Evolutionary conservation across 2,329 filamentous ascomycete species (phyloP), one percentile per base, ranked within the genome.

Genomic region (Pestalotiopsis sp.): DNA sequence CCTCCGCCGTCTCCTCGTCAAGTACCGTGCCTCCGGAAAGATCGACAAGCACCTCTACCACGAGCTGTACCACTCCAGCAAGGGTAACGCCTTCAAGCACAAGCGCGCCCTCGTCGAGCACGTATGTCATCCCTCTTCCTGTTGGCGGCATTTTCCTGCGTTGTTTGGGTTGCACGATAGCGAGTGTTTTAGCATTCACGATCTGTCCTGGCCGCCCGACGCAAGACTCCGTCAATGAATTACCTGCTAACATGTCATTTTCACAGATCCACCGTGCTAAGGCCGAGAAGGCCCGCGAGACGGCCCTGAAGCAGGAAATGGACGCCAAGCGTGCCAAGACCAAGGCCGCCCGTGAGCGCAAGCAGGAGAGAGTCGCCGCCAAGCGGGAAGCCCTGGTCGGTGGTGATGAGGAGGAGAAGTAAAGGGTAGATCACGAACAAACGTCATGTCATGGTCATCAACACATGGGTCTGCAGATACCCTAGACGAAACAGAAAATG

Each of bases 51-150:
- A 99, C 90, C 94, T 99, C 72, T 99, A 99, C 91, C 96, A 99
- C 91, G 94, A 98, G 89, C 94, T 99, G 77, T 99, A 99, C 91
- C 96, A 98, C 86, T 89, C 97, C 83, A 96, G 93, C 92, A 99
- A 99, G 94, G 97, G 96, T 97, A 99, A 99, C 92, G 95, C 96
- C 84, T 99, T 99, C 93, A 99, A 99, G 94, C 96, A 99, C 94
- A 99, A 98, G 94, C 92, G 96, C 87, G 96, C 94, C 81, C 92
- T 99, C 80, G 94, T 99, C 83, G 96, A 99, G 91, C 96, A 99
- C 89, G 96, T 99, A 97, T 82, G 96, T 94, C 67, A 68, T 67
- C 73, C 70, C 38, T 26, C 20, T 10, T 20, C 4, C 22, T 48
- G 2, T 66, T 64, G 2, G n/a, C 40, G 35, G 30, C 26, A 35